Evolutionary conservation across 2,329 filamentous ascomycete genomes (phyloP), one percentile per base, ranked within the genome.

Genomic region (Beauveria scarabaeidicola): DNA sequence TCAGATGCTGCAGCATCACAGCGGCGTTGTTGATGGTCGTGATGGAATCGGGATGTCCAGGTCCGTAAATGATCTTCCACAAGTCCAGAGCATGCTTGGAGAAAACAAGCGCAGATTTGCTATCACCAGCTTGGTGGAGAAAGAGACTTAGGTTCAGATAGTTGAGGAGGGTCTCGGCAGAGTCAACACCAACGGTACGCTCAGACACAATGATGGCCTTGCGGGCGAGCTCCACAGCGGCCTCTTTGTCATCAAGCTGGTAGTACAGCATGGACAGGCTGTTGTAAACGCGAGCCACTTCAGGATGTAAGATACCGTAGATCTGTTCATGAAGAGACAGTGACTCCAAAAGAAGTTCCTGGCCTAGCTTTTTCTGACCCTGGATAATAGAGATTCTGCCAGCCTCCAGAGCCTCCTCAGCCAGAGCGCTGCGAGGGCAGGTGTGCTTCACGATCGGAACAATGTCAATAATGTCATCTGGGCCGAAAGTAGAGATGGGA

Each of bases 21-120:
- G 94, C 94, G 21, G 91, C 93, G 69, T 99, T 99, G 82, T 97
- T 99, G 75, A 97, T 88, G 17, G 94, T 97, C 9, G 95, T 99
- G 75, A 99, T 97, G 9, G 91, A 96, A 75, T 99, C 94, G 3
- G 94, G 94, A 75, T 99, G 94, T 68, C 91, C 89, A 32, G 88
- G 79, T 36, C 94, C 94, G 71, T 97, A 99, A 68, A 97, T 93
- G 67, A 97, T 84, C 79, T 96, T 97, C 93, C 93, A 97, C 63
- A 99, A 80, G 70, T 94, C 87, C 65, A 99, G 83, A 7, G 94
- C 94, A 72, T 99, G 94, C 72, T 90, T 90, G 64, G 95, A 88
- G 71, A 96, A 97, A 13, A 84, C 81, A 59, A 99, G 79, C n/a
- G 93, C 94, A 61, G 84, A 82, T 74, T 87, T 89, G 70, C 92